Evolutionary conservation across 2,329 filamentous ascomycete species (phyloP).

Genomic region (Apiospora marii): DNA sequence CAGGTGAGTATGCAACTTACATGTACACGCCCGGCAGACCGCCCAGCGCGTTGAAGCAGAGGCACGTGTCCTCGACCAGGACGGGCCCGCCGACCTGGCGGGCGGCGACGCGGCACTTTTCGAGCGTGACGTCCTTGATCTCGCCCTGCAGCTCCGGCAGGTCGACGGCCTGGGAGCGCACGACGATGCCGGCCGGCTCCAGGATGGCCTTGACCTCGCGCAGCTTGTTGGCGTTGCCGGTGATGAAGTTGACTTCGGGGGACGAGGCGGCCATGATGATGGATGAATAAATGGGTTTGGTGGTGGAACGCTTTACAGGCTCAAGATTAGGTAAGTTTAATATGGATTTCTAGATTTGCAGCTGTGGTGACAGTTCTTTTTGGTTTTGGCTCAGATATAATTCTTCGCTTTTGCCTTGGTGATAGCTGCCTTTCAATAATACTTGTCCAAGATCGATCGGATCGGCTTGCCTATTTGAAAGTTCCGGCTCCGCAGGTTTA

Average conservation of each 20-base stretch:
- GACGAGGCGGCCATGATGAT: background rate
- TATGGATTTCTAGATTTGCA: no score
- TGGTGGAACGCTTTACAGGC: background rate
- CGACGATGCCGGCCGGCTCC: slow-evolving; percentile 69
- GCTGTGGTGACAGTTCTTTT: background rate
- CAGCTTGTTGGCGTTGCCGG: slow-evolving; percentile 94
- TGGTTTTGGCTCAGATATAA: background rate
- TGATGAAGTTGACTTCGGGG: slow-evolving; percentile 83
- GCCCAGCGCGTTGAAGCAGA: slow-evolving; percentile 89
- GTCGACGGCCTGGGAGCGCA: slow-evolving; percentile 79
- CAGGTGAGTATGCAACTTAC: slow-evolving; percentile 38
- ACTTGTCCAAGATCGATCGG: background rate
- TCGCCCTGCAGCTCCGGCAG: slow-evolving; percentile 90
- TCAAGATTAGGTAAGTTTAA: background rate
- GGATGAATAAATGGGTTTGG: background rate
- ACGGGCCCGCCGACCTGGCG: slow-evolving; percentile 78
- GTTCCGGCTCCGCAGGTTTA: slow-evolving; percentile 13
- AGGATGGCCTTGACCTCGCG: slow-evolving; percentile 89
- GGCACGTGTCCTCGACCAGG: slow-evolving; percentile 92
- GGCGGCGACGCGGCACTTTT: slow-evolving; percentile 86
- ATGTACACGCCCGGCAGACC: slow-evolving; percentile 97
- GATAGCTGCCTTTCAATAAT: background rate
- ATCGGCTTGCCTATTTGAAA: slow-evolving; percentile 17
- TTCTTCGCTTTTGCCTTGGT: background rate
- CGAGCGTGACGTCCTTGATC: slow-evolving; percentile 87